phyloP scores from a whole-genome alignment of 139 green algal genomes.

The Microglena sp. region DNA sequence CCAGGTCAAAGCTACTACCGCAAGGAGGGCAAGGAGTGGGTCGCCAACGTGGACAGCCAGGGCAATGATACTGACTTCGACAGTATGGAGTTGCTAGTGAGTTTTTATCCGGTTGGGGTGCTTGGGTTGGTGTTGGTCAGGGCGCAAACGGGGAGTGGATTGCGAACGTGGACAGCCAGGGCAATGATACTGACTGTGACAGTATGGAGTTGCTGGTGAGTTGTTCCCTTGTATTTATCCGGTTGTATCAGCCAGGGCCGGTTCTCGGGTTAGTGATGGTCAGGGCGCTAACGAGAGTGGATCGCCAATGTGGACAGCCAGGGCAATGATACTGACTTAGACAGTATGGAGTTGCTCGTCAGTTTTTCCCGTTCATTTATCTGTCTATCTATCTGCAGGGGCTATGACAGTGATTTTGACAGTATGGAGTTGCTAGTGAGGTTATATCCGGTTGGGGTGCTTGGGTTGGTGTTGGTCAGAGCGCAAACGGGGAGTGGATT shows the following conservation, averaged over 20 bases:
- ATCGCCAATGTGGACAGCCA: slow-evolving; percentile 8
- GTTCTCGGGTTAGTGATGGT: too few relatives aligned
- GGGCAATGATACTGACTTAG: slow-evolving; percentile 28
- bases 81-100: slow-evolving; percentile 23
- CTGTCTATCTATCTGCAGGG: too few relatives aligned
- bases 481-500: neutral
- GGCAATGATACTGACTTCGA: slow-evolving; percentile 32
- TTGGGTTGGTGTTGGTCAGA: neutral
- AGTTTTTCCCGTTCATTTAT: too few relatives aligned
- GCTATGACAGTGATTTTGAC: too few relatives aligned
- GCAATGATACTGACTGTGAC: slow-evolving; percentile 22
- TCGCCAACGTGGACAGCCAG: slow-evolving; percentile 5
- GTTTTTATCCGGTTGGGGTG: neutral
- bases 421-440: too few relatives aligned
- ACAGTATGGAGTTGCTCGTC: slow-evolving; percentile 29
- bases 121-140: neutral
- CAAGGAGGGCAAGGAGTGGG: slow-evolving; percentile 8
- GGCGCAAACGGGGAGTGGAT: neutral
- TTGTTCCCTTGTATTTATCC: neutral
- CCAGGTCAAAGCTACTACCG: slow-evolving; percentile 4
- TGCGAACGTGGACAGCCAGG: neutral
- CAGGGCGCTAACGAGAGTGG: too few relatives aligned
- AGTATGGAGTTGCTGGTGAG: slow-evolving; percentile 14
- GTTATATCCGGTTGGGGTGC: neutral
- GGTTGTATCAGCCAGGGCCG: too few relatives aligned